Conservation (phyloP, 805 yeast genomes). For the Cyberlindnera xylosilytica region DNA sequence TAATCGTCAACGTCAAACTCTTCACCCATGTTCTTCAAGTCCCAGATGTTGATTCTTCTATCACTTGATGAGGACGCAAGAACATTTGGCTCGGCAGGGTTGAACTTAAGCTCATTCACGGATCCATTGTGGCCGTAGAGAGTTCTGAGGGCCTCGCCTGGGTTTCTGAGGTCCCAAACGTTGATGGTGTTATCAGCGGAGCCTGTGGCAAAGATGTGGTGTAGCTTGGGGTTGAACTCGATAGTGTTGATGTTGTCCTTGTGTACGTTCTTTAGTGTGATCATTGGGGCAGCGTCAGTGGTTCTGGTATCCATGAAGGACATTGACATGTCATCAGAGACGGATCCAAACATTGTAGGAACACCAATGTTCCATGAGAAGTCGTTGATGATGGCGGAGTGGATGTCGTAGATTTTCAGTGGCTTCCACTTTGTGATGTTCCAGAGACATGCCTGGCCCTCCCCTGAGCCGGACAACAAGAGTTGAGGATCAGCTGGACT, state of each 20-base stretch:
- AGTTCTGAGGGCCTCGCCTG: conserved; percentile 54
- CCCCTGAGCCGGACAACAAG: conserved; percentile 67
- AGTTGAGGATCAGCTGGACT: conserved; percentile 27
- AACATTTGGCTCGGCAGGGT: conserved; percentile 43
- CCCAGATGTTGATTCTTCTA: conserved; percentile 74
- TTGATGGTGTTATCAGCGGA: conserved; percentile 73
- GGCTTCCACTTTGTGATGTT: conserved; percentile 33
- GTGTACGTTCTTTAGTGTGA: conserved; percentile 48
- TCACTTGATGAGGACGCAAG: conserved; percentile 64
- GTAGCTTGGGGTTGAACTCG: conserved; percentile 56
- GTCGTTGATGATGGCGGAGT: conserved; percentile 62
- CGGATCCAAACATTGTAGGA: conserved; percentile 59
- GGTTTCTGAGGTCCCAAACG: conserved; percentile 72
- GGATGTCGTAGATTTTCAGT: conserved; percentile 34
- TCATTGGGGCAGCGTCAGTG: conserved; percentile 31
- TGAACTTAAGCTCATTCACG: conserved; percentile 55
- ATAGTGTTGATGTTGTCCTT: conserved; percentile 65
- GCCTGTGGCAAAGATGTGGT: conserved; percentile 66
- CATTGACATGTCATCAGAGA: conserved; percentile 61
- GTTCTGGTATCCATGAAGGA: conserved; percentile 60
- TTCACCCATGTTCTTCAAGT: conserved; percentile 54
- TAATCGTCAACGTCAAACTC: conserved; percentile 52
- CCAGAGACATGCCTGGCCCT: conserved; percentile 70
- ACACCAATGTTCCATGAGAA: conserved; percentile 51
- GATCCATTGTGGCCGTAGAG: conserved; percentile 64